Conservation (phyloP, 352 stramenopile species). For the Blastocystis sp. region DNA sequence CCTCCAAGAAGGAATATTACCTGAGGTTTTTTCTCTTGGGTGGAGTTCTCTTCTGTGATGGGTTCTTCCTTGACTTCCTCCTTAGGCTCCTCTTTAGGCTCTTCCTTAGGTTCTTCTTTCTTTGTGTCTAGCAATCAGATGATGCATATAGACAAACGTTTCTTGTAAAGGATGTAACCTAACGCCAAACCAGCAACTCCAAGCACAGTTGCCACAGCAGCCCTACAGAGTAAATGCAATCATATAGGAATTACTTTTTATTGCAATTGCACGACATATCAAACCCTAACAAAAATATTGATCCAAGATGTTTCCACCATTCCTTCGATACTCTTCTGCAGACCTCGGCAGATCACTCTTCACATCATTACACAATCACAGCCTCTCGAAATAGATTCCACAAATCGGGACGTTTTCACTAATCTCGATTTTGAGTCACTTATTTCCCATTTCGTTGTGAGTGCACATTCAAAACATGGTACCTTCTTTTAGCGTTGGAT, state of each 20-base stretch:
- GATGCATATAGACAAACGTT: neutral
- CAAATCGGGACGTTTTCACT: neutral
- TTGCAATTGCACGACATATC: neutral
- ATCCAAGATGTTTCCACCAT: too few relatives aligned
- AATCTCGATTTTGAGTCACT: neutral
- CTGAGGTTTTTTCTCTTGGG: slow-evolving; percentile 61
- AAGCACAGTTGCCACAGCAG: neutral
- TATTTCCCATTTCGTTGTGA: neutral
- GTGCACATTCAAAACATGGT: neutral
- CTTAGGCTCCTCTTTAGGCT: slow-evolving; percentile 73
- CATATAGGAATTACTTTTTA: neutral
- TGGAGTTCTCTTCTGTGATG: neutral
- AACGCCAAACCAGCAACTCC: neutral
- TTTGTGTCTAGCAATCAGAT: neutral
- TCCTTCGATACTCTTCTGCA: too few relatives aligned
- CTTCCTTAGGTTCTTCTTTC: slow-evolving; percentile 61
- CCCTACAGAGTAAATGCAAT: neutral
- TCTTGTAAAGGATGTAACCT: slow-evolving; percentile 25
- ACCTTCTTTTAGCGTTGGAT: neutral
- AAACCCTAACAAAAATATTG: neutral
- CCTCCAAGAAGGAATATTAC: slow-evolving; percentile 83
- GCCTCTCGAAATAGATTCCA: neutral
- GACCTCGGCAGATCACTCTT: too few relatives aligned
- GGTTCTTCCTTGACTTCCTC: slow-evolving; percentile 67
- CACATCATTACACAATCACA: too few relatives aligned